Base-by-base conservation (phyloP, 2,329 filamentous ascomycete genomes). In the Scleromitrula shiraiana region DNA sequence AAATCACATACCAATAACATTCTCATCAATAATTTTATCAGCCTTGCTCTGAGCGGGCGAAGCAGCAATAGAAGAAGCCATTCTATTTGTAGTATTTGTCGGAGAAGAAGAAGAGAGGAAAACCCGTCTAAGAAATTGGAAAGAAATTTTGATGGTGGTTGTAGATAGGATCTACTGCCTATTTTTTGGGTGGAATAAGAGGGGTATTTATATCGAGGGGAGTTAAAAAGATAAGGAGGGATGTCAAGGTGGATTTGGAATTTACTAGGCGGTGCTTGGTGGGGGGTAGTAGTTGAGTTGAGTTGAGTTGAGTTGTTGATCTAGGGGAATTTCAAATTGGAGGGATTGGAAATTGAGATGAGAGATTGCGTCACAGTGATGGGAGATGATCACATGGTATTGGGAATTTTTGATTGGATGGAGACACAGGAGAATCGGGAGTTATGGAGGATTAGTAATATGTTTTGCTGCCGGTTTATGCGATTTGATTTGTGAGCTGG, bases 11-110 rank as follows among this genome's bases (percentile, higher is more conserved):
- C 84, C 83, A 68, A 95, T 89, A 61, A 80, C 71, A 72, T 95
- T 93, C 64, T 90, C 82, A 69, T 93, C 80, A 68, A 97, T 95
- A 71, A 96, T 82, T 63, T 74, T 68, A 69, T 95, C 81, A 53
- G 86, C 87, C 70, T 94, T 94, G 55, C 78, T 75, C 71, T 86
- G 88, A 64, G 88, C 86, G 65, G 85, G 80, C 64, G 87, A 82
- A n/a, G n/a, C n/a, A n/a, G n/a, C n/a, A n/a, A n/a, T n/a, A n/a
- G n/a, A n/a, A n/a, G n/a, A n/a, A n/a, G n/a, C n/a, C n/a, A n/a
- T n/a, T n/a, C n/a, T n/a, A n/a, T n/a, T n/a, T n/a, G n/a, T n/a
- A n/a, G n/a, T 72, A 65, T 57, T 69, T 70, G 67, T 76, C 72
- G 60, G 72, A 72, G 68, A 95, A 93, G 65, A 94, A 75, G 65